phyloP scores from a whole-genome alignment of 257 asterid genomes.

The Eucommia ulmoides region DNA sequence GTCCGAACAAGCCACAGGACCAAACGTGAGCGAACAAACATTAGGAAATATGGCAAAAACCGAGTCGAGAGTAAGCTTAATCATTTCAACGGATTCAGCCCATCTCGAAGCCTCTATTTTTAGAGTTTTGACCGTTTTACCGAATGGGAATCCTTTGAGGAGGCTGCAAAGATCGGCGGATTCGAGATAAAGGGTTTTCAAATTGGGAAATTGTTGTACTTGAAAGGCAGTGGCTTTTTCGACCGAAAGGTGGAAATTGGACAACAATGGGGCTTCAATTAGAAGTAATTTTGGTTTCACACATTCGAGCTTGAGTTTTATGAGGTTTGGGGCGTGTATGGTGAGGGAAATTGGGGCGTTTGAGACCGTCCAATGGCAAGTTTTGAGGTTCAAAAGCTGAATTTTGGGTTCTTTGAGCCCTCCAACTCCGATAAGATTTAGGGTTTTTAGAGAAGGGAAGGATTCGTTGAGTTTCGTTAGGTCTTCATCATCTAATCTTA shows the following conservation, averaged over 20 bases:
- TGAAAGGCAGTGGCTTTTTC: constrained; percentile 32
- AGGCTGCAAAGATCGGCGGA: constrained; percentile 36
- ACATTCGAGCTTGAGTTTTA: constrained; percentile 41
- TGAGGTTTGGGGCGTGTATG: constrained; percentile 43
- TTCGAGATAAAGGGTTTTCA: constrained; percentile 49
- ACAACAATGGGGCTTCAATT: constrained; percentile 45
- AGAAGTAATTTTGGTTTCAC: constrained; percentile 44
- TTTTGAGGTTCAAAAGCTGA: constrained; percentile 41
- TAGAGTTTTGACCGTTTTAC: constrained; percentile 29
- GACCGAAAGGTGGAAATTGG: constrained; percentile 36
- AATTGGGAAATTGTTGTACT: constrained; percentile 27
- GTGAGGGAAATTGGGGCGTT: constrained; percentile 53
- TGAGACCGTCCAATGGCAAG: constrained; percentile 51
- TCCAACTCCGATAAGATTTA: constrained; percentile 67
- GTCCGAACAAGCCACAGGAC: constrained; percentile 51
- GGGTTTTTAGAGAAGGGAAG: constrained; percentile 47
- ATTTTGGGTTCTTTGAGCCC: constrained; percentile 68
- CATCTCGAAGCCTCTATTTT: constrained; percentile 33
- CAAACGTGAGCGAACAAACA: constrained; percentile 40
- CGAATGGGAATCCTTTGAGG: constrained; percentile 33
- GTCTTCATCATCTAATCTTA: constrained; percentile 74
- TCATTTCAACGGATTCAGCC: constrained; percentile 25
- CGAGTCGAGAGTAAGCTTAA: constrained; percentile 34
- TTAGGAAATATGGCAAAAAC: constrained; percentile 39
- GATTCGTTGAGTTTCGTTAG: constrained; percentile 46